Base-by-base conservation (phyloP, 129 eudicot species). In the Logfia minima region DNA sequence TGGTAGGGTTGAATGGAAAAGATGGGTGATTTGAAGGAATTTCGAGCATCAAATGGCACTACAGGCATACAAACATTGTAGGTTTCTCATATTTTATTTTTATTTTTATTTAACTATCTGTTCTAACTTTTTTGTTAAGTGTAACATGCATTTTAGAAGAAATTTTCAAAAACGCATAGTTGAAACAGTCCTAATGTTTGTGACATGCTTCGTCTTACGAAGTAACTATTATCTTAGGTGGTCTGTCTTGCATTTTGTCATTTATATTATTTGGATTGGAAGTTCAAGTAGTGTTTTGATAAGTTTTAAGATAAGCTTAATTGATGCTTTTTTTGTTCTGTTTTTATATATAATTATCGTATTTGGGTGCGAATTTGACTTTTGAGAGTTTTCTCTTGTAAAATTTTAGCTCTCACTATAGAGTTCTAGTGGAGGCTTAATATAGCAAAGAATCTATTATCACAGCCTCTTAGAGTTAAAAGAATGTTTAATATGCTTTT, bases 1-100 rank as follows among this genome's bases (percentile, higher is more conserved):
- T 74, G 84, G 75, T 80, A 92, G 98, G 98, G 87, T 68, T 77
- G 88, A 90, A 75, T 80, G 98, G 94, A 85, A 82, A 92, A 83
- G 98, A 90, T 90, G 96, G 98, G 89, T 92, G 98, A 92, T 78
- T 16, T 56, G 73, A 83, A 83, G 91, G 80, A 77, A 58, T 72
- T 86, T 41, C 87, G 67, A 66, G 83, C 87, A 76, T 77, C 86
- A 58, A 80, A 87, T 70, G 86, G 85, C 81, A 78, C 83, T 80
- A 77, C 87, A 35, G 75, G 73, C 82, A 83, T 72, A 70, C 89
- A 73, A 2, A 61, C 85, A 84, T 83, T 78, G 86, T 88, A 90
- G 90, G 96, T 92, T 88, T 35, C 24, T 16, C 53, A 66, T 68
- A 77, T 60, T 53, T 60, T 65, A 3, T 26, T n/a, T 62, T 23